Conservation (phyloP, 129 eudicot genomes). For the Escallonia herrerae region DNA sequence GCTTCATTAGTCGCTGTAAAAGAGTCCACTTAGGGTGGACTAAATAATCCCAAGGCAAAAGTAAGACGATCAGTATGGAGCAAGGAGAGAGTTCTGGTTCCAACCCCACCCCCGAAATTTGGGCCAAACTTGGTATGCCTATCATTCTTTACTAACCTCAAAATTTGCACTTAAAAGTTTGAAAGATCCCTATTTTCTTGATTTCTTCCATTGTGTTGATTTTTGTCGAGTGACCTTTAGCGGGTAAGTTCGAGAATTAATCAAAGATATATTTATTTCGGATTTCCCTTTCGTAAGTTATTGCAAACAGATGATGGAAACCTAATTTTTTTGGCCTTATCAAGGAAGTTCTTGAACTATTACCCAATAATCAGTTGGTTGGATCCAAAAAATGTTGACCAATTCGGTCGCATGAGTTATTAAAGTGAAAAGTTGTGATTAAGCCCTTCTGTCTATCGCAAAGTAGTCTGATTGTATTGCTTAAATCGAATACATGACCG, state of each 20-base stretch:
- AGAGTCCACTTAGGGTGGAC: too few relatives aligned
- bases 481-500: too few relatives aligned
- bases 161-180: not conserved
- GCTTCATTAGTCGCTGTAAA: too few relatives aligned
- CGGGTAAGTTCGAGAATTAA: not conserved
- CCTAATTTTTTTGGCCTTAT: not conserved
- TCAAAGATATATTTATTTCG: not conserved
- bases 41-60: too few relatives aligned
- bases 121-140: slow-evolving; percentile 64
- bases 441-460: not conserved
- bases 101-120: slow-evolving; percentile 31
- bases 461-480: too few relatives aligned
- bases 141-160: not conserved
- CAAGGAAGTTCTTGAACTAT: not conserved
- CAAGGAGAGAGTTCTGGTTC: slow-evolving; percentile 52
- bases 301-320: not conserved
- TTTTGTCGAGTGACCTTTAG: not conserved
- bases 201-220: not conserved
- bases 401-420: too few relatives aligned
- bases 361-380: not conserved
- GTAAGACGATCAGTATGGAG: slow-evolving; percentile 17
- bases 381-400: not conserved
- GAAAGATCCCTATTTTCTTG: not conserved
- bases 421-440: not conserved
- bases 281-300: not conserved